Conservation (phyloP, 192 early-diverging fungal species). For the Podila horticola region DNA sequence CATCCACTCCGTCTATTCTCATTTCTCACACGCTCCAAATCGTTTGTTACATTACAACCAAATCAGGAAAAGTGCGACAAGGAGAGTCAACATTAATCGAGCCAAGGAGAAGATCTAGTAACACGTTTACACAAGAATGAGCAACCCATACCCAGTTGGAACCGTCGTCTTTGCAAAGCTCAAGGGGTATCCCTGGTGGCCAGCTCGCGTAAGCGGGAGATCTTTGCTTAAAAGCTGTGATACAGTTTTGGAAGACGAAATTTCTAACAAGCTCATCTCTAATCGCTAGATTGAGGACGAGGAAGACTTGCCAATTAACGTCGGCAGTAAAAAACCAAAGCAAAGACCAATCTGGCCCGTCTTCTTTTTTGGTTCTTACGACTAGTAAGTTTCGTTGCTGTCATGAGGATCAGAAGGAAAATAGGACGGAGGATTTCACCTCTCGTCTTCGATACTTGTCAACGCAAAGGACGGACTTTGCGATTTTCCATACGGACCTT, state of each 20-base stretch:
- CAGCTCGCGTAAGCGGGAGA: slow-evolving; percentile 64
- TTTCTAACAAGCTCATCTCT: neutral
- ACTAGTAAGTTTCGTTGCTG: slow-evolving; percentile 35
- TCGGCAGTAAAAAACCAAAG: slow-evolving; percentile 46
- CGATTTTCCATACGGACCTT: too few relatives aligned
- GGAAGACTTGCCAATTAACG: slow-evolving; percentile 35
- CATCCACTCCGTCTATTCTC: neutral
- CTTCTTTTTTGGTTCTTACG: slow-evolving; percentile 48
- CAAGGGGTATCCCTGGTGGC: slow-evolving; percentile 72
- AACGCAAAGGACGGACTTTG: too few relatives aligned
- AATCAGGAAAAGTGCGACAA: too few relatives aligned
- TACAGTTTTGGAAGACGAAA: too few relatives aligned
- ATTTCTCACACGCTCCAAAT: too few relatives aligned
- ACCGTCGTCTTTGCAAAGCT: slow-evolving; percentile 67
- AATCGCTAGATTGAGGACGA: slow-evolving; percentile 30
- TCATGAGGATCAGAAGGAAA: neutral
- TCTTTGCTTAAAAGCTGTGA: too few relatives aligned
- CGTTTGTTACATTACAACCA: too few relatives aligned
- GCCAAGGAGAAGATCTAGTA: too few relatives aligned
- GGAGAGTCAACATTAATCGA: too few relatives aligned
- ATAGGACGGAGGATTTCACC: neutral
- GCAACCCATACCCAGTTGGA: slow-evolving; percentile 55
- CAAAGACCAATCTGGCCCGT: slow-evolving; percentile 52
- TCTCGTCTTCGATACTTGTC: too few relatives aligned
- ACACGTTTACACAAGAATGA: slow-evolving; percentile 12